A percentile compares a stretch with the other conserved stretches of the same genome.
Conservation (phyloP, 2,329 filamentous ascomycete genomes). For the Diaporthe batatas region DNA sequence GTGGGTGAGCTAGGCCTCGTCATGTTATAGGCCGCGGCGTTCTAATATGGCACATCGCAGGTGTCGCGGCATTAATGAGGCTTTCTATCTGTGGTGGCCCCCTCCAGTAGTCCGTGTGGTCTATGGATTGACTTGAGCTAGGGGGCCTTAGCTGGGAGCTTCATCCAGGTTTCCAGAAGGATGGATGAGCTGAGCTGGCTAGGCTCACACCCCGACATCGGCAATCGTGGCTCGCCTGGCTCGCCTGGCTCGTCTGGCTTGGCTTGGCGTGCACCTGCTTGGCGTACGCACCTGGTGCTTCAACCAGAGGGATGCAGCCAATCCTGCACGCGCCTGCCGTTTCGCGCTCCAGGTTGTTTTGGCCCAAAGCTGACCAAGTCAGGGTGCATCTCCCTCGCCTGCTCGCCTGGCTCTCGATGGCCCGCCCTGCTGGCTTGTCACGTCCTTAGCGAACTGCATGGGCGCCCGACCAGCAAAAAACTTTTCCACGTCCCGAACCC, state of each 20-base stretch:
- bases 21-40: slow-evolving; percentile 9
- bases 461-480: slow-evolving; percentile 31
- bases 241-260: background rate
- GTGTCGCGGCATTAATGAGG: slow-evolving; percentile 26
- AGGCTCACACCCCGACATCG: slow-evolving; percentile 35
- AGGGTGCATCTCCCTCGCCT: slow-evolving; percentile 16
- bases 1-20: background rate
- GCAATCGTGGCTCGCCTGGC: slow-evolving; percentile 2
- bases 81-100: slow-evolving; percentile 23
- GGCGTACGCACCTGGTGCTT: slow-evolving; percentile 30
- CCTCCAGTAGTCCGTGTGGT: background rate
- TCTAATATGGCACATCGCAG: slow-evolving; percentile 1
- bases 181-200: slow-evolving; percentile 4
- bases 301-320: slow-evolving; percentile 34
- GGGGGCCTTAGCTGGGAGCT: slow-evolving; percentile 7
- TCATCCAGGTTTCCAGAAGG: slow-evolving; percentile 28
- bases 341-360: slow-evolving; percentile 32
- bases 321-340: slow-evolving; percentile 38
- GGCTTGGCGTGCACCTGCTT: slow-evolving; percentile 4
- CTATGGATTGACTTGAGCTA: slow-evolving; percentile 8
- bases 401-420: background rate
- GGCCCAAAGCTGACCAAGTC: slow-evolving; percentile 22
- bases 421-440: slow-evolving; percentile 11
- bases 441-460: slow-evolving; percentile 33
- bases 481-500: slow-evolving; percentile 21